Conservation (phyloP, 2,329 filamentous ascomycete species). For the Colletotrichum chrysophilum region DNA sequence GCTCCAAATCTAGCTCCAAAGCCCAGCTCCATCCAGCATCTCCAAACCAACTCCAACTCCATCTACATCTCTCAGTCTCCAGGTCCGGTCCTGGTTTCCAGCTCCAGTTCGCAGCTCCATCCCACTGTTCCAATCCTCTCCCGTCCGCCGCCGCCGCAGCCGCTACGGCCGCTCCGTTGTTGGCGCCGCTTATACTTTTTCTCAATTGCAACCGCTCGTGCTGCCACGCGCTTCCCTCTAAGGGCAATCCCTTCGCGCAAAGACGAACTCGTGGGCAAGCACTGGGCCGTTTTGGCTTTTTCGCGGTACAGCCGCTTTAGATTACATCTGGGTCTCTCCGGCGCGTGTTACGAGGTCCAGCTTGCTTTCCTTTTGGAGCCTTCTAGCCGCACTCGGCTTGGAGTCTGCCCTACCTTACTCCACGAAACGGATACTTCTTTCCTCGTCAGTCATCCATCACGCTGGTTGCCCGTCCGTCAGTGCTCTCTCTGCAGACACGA, state of each 20-base stretch:
- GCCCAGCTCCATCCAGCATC: not conserved
- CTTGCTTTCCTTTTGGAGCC: conserved; percentile 12
- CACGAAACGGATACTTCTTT: conserved; percentile 18
- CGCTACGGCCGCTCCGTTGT: not conserved
- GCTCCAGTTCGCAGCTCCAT: not conserved
- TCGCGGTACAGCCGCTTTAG: conserved; percentile 12
- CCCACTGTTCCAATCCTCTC: not conserved
- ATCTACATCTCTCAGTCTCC: not conserved
- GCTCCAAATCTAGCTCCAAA: not conserved
- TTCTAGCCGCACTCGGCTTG: conserved; percentile 16
- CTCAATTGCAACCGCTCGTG: not conserved
- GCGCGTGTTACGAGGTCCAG: conserved; percentile 15
- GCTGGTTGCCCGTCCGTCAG: not conserved
- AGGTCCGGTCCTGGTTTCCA: not conserved
- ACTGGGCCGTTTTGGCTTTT: not conserved
- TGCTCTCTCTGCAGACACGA: not conserved
- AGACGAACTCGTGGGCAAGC: conserved; percentile 8
- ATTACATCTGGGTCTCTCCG: conserved; percentile 20
- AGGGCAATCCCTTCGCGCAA: not conserved
- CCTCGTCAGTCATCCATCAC: not conserved
- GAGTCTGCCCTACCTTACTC: conserved; percentile 20
- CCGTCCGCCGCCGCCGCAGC: not conserved
- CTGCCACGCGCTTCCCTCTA: conserved; percentile 8
- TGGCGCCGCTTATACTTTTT: not conserved
- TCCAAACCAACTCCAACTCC: not conserved